phyloP scores from a whole-genome alignment of 73 alveolate species.

The Breviolum minutum region DNA sequence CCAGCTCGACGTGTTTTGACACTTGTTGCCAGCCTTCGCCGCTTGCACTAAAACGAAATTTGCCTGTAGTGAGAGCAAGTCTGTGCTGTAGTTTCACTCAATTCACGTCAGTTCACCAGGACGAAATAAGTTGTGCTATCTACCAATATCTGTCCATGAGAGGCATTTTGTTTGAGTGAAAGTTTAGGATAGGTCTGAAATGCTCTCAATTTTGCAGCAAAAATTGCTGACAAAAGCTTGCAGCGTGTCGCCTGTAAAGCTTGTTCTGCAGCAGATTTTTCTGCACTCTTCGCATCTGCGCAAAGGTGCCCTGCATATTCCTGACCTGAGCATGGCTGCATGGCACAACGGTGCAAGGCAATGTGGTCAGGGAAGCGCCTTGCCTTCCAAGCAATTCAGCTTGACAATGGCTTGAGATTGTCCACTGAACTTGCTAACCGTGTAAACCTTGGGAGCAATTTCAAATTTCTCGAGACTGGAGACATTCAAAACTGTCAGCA shows the following conservation, averaged over 20 bases:
- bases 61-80: background rate
- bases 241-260: conserved; percentile 36
- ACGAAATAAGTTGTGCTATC: too few relatives aligned
- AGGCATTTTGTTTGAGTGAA: too few relatives aligned
- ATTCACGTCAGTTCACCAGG: too few relatives aligned
- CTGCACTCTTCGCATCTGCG: conserved; percentile 17
- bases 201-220: background rate
- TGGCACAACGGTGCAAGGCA: background rate
- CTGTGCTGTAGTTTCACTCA: too few relatives aligned
- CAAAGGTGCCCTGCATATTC: conserved; percentile 89
- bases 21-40: background rate
- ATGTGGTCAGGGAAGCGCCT: background rate
- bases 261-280: conserved; percentile 42
- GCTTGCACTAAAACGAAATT: conserved; percentile 40
- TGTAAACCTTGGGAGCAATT: conserved; percentile 30
- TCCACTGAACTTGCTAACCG: conserved; percentile 29
- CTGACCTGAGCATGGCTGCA: conserved; percentile 39
- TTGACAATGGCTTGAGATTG: conserved; percentile 65
- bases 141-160: too few relatives aligned
- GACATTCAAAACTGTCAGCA: too few relatives aligned
- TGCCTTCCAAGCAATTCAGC: conserved; percentile 58
- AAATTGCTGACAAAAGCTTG: background rate
- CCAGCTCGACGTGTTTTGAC: too few relatives aligned
- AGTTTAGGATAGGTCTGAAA: background rate
- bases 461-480: background rate